Percentiles rank a stretch among this genome's conserved stretches.
Evolutionary conservation across 2,329 filamentous ascomycete genomes (phyloP).

Genomic region (Dichotomopilus funicola): DNA sequence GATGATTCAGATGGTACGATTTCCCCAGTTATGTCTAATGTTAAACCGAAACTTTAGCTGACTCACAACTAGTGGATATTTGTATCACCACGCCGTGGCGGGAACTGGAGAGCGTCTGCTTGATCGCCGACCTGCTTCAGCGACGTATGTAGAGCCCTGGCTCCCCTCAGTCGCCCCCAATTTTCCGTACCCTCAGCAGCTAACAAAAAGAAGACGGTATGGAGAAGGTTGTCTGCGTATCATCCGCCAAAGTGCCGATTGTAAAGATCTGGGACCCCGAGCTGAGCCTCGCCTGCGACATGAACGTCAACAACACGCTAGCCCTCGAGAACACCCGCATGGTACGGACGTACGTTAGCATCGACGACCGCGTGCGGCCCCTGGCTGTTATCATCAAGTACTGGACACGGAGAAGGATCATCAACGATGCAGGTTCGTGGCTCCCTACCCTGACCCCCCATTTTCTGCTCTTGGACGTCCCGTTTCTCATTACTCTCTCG

Average conservation of each 20-base stretch:
- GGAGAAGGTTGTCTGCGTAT: conserved; percentile 92
- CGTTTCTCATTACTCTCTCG: conserved; percentile 3
- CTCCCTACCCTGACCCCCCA: not conserved
- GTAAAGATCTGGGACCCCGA: conserved; percentile 99
- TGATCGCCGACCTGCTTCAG: conserved; percentile 77
- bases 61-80: conserved; percentile 68
- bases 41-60: conserved; percentile 21
- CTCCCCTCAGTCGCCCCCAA: not conserved
- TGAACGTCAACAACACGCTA: conserved; percentile 97
- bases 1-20: conserved; percentile 87
- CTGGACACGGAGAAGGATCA: conserved; percentile 86
- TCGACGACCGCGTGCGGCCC: conserved; percentile 83
- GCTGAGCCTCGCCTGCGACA: conserved; percentile 80
- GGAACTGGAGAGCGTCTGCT: conserved; percentile 81
- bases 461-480: not conserved
- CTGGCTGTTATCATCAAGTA: conserved; percentile 96
- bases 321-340: conserved; percentile 95
- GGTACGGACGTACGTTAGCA: conserved; percentile 94
- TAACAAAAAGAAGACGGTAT: conserved; percentile 65
- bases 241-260: conserved; percentile 92
- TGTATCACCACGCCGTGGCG: conserved; percentile 92
- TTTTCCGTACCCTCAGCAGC: not conserved
- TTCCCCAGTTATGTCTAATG: too few relatives aligned
- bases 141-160: conserved; percentile 55
- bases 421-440: conserved; percentile 91